Evolutionary conservation across 2,329 filamentous ascomycete genomes (phyloP).

Genomic region (Pezicula carpinea): DNA sequence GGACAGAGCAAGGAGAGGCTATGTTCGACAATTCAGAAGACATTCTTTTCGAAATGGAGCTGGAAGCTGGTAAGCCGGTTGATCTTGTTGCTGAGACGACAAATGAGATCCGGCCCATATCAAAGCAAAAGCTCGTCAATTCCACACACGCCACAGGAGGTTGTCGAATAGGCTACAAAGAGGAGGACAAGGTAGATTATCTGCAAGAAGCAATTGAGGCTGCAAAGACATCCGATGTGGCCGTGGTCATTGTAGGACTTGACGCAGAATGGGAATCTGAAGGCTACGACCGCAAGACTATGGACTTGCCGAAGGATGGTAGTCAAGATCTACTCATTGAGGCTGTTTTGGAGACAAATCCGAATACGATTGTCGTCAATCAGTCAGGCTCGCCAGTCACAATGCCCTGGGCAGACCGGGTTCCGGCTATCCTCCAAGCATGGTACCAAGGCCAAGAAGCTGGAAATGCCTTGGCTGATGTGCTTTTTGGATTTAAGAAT

Average conservation of each 20-base stretch:
- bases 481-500: conserved; percentile 58
- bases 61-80: conserved; percentile 54
- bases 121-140: conserved; percentile 52
- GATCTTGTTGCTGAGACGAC: conserved; percentile 62
- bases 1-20: conserved; percentile 64
- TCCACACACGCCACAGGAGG: conserved; percentile 65
- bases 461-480: conserved; percentile 63
- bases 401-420: conserved; percentile 64
- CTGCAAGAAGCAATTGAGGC: conserved; percentile 61
- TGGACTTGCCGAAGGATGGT: conserved; percentile 53
- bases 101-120: conserved; percentile 57
- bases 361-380: conserved; percentile 63
- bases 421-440: conserved; percentile 63
- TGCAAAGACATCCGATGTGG: conserved; percentile 60
- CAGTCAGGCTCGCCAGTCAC: conserved; percentile 65
- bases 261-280: conserved; percentile 75
- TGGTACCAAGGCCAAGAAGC: conserved; percentile 70
- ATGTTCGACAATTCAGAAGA: conserved; percentile 68
- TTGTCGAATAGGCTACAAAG: conserved; percentile 67
- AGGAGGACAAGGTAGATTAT: conserved; percentile 55
- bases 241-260: conserved; percentile 63
- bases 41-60: conserved; percentile 54
- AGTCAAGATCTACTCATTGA: conserved; percentile 60
- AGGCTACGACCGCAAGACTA: conserved; percentile 60
- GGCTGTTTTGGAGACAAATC: conserved; percentile 57